Evolutionary conservation across 2,329 filamentous ascomycete species (phyloP).

Genomic region (Fusarium hainanense): DNA sequence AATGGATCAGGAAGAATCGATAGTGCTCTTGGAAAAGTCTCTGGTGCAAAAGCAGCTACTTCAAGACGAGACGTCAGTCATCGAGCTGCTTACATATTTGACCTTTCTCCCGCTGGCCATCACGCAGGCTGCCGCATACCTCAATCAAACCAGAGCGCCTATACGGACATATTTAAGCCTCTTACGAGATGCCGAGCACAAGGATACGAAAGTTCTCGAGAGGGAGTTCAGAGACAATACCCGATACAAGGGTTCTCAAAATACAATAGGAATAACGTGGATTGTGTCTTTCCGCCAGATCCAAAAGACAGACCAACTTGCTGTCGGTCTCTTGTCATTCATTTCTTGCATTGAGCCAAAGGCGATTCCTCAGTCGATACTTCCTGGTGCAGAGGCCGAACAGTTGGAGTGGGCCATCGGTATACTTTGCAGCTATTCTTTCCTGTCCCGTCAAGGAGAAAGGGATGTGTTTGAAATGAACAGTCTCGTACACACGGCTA

Average conservation of each 20-base stretch:
- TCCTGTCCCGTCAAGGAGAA: neutral
- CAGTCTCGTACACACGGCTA: neutral
- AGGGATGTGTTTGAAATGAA: neutral
- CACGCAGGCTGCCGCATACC: constrained; percentile 51
- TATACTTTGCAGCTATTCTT: neutral
- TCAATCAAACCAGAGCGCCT: constrained; percentile 45
- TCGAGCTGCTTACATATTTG: constrained; percentile 47
- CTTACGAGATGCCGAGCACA: constrained; percentile 38
- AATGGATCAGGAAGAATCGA: constrained; percentile 40
- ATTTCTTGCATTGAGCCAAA: constrained; percentile 2
- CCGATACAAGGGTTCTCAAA: constrained; percentile 42
- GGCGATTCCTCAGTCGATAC: neutral
- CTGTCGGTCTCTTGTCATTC: neutral
- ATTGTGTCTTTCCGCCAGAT: constrained; percentile 51
- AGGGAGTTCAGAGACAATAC: constrained; percentile 46
- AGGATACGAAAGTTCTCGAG: constrained; percentile 43
- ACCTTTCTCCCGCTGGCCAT: constrained; percentile 51
- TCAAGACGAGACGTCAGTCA: constrained; percentile 27
- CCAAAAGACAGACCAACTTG: neutral
- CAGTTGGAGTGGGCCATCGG: neutral
- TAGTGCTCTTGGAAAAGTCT: constrained; percentile 35
- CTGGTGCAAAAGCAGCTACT: constrained; percentile 32
- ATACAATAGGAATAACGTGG: constrained; percentile 50
- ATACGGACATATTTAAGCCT: constrained; percentile 43
- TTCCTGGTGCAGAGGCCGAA: neutral